Percentiles rank a stretch among this genome's conserved stretches.
Conservation (phyloP, 805 yeast species). For the Starmera pachycereana region DNA sequence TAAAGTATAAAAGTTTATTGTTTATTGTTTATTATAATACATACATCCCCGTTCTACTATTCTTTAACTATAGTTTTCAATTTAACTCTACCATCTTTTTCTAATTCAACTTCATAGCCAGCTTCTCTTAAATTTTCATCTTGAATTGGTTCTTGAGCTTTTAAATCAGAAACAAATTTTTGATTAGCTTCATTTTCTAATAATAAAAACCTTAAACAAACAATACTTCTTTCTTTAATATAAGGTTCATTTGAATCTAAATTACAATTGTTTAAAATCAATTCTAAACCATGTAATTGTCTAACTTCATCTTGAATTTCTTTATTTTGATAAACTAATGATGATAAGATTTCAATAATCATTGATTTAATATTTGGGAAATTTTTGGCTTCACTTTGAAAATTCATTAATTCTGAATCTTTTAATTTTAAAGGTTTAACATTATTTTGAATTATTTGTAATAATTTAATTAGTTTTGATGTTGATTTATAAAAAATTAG, state of each 20-base stretch:
- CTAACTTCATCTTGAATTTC: conserved; percentile 61
- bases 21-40: background rate
- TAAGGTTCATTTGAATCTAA: conserved; percentile 86
- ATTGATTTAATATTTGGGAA: conserved; percentile 63
- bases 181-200: conserved; percentile 63
- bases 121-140: conserved; percentile 53
- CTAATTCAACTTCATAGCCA: conserved; percentile 69
- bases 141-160: conserved; percentile 58
- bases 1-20: too few species aligned
- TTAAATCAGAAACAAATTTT: conserved; percentile 61
- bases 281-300: conserved; percentile 53
- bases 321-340: conserved; percentile 39
- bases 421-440: conserved; percentile 21
- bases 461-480: conserved; percentile 20
- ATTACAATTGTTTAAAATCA: conserved; percentile 70
- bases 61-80: conserved; percentile 27
- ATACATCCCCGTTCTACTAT: conserved; percentile 1
- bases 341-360: conserved; percentile 55
- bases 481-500: conserved; percentile 26
- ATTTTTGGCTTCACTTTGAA: conserved; percentile 18
- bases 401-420: conserved; percentile 9
- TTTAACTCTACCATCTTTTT: conserved; percentile 52
- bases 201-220: conserved; percentile 64
- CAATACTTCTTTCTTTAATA: conserved; percentile 72
- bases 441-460: conserved; percentile 24